Evolutionary conservation across 1,284 basidiomycete species (phyloP), one percentile per base, ranked within the genome.

Genomic region (Irpex lacteus): DNA sequence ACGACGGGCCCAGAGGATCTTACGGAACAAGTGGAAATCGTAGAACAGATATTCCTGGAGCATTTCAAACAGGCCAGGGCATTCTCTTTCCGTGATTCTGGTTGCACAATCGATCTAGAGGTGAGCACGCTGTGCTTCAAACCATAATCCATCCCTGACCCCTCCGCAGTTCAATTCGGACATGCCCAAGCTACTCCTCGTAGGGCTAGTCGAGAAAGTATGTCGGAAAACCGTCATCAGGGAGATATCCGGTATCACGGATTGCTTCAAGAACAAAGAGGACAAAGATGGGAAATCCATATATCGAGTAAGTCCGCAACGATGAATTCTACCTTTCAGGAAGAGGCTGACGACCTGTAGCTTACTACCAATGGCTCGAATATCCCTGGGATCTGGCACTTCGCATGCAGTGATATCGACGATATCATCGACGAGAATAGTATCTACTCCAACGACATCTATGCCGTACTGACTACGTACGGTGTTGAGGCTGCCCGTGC

Each of bases 401-500:
- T 95, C 72, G 90, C 90, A 18, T 82, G 86, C 69, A 85, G 85
- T 63, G 74, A 78, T 26, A 85, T 80, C 36, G 84, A 87, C 61
- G 82, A 80, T 65, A 87, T 97, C 66, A 84, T 98, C 66, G 91
- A 97, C 72, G 85, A 94, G 61, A 84, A 96, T 74, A 85, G 86
- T 61, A 87, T 98, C 64, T 93, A 93, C 72, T 96, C 96, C 32
- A 99, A 99, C 80, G 96, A 99, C 73, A 95, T 99, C 64, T 95
- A 95, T 72, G 92, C 96, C 15, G 90, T 97, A 60, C 81, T 98
- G 55, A 88, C 87, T 72, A 93, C 95, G 1, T 99, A 98, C 74
- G 98, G 98, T 63, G 97, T 99, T 36, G 98, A 99, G 79, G 97
- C 98, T 78, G 98, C 97, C 26, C 90, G 98, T 52, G 89, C 90